phyloP scores from a whole-genome alignment of 2,329 filamentous ascomycete genomes.

The Ceratocystis smalleyi region DNA sequence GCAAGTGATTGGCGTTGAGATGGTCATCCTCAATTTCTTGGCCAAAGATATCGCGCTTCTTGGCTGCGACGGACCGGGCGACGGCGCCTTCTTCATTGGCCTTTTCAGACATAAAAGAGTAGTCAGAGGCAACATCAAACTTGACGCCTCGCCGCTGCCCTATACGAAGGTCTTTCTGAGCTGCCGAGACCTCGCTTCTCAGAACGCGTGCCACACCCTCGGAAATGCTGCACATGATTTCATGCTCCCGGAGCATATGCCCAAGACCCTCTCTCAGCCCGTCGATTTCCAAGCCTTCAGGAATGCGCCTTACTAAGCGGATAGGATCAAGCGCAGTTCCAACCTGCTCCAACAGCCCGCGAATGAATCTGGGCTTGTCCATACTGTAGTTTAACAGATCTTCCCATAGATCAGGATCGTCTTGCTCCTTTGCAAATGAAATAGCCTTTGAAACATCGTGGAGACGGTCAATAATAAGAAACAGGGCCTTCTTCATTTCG shows the following conservation, averaged over 20 bases:
- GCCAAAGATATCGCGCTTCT: conserved; percentile 19
- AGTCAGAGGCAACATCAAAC: conserved; percentile 54
- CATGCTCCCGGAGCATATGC: conserved; percentile 87
- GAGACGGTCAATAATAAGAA: conserved; percentile 85
- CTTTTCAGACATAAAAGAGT: conserved; percentile 25
- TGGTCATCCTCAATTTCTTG: conserved; percentile 19
- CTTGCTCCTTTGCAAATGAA: conserved; percentile 81
- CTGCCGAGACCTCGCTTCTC: conserved; percentile 68
- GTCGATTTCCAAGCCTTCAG: conserved; percentile 82
- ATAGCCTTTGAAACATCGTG: conserved; percentile 86
- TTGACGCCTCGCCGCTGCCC: conserved; percentile 78
- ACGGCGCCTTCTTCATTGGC: conserved; percentile 20
- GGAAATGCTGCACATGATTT: conserved; percentile 86
- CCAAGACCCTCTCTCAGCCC: conserved; percentile 76
- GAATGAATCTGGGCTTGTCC: conserved; percentile 93
- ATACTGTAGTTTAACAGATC: conserved; percentile 90
- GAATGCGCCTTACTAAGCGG: conserved; percentile 74
- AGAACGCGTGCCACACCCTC: conserved; percentile 77
- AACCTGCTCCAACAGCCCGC: conserved; percentile 79
- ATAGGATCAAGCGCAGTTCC: conserved; percentile 90
- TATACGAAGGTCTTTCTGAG: conserved; percentile 63
- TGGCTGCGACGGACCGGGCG: neutral
- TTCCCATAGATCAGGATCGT: conserved; percentile 86
- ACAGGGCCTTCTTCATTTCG: conserved; percentile 78
- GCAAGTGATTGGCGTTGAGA: conserved; percentile 21